Base-by-base conservation (phyloP, 2,329 filamentous ascomycete species). In the Botrytis hyacinthi region DNA sequence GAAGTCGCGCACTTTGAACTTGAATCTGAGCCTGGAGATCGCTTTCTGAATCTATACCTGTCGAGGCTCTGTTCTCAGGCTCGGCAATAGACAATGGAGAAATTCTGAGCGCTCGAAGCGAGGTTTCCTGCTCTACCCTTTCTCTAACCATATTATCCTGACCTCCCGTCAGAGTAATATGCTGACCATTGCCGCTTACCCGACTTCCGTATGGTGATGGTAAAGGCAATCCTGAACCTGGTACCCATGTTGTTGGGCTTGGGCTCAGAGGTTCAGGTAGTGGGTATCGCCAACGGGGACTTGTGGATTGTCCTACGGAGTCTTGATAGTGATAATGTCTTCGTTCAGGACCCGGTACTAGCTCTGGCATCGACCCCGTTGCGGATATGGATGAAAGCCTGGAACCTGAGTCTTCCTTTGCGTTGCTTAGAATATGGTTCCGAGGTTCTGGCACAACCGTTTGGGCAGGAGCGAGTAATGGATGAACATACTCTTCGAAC, bases 21-120 rank as follows among this genome's bases (percentile, higher is more conserved):
- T 48, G 29, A 35, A 35, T 32, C 18, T 18, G 59, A 8, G 32
- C 20, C 18, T 54, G 48, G 5, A 54, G 48, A 54, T n/a, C 26
- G 12, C 26, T 54, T 5, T 54, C 26, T 5, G 22, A 16, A 54
- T 54, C 12, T 6, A n/a, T 16, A 16, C 2, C 26, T 7, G 12
- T n/a, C 16, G 18, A 9, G 18, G 0, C 12, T 65, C 26, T 8
- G 0, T n/a, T 20, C 20, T 22, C 40, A 32, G 4, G 62, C 9
- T 20, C 29, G 6, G 4, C 3, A 4, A 2, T 9, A 16, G 40
- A 16, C 2, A 29, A 22, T 35, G 18, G 57, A 0, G 1, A 2
- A 10, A 37, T 12, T 4, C 2, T 29, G 14, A 5, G 51, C 29
- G n/a, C 7, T 57, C 3, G n/a, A 32, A 16, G 14, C 8, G 51